Conservation (phyloP, 257 asterid genomes). For the Asclepias syriaca region DNA sequence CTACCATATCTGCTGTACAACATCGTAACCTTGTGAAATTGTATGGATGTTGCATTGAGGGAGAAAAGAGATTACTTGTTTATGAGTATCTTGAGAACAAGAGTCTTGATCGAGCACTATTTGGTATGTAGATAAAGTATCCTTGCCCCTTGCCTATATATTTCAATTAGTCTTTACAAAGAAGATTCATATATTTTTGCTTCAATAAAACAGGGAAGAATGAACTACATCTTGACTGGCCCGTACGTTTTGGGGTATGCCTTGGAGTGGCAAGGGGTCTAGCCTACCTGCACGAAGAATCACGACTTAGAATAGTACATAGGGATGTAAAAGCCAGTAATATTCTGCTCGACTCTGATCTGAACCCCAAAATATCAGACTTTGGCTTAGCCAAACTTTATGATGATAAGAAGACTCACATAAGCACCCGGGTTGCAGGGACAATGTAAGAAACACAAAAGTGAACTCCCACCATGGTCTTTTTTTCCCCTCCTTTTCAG, state of each 20-base stretch:
- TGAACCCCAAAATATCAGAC: slow-evolving; percentile 67
- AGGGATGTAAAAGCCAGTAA: slow-evolving; percentile 83
- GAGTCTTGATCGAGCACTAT: slow-evolving; percentile 68
- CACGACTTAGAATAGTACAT: slow-evolving; percentile 61
- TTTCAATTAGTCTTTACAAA: background rate
- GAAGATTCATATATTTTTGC: background rate
- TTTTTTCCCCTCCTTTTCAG: background rate
- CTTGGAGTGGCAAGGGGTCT: slow-evolving; percentile 78
- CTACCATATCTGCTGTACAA: slow-evolving; percentile 88
- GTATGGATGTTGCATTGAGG: slow-evolving; percentile 84
- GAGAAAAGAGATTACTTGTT: slow-evolving; percentile 60
- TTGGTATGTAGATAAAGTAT: slow-evolving; percentile 31
- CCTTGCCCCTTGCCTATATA: background rate
- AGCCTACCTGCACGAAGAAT: slow-evolving; percentile 74
- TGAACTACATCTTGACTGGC: slow-evolving; percentile 54
- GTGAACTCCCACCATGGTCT: background rate
- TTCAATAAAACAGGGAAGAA: slow-evolving; percentile 33
- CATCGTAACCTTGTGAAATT: slow-evolving; percentile 83
- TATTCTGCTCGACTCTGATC: slow-evolving; percentile 61
- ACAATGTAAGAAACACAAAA: slow-evolving; percentile 51
- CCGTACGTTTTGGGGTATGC: slow-evolving; percentile 59
- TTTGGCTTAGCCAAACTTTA: slow-evolving; percentile 75
- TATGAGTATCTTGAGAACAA: slow-evolving; percentile 78
- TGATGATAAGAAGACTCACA: slow-evolving; percentile 48
- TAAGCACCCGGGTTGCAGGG: slow-evolving; percentile 87